These are phyloP conservation scores for Exutisphaerella laricina DNA, from an alignment of 2,329 filamentous ascomycete species.

Conservation along the genomic window DNA sequence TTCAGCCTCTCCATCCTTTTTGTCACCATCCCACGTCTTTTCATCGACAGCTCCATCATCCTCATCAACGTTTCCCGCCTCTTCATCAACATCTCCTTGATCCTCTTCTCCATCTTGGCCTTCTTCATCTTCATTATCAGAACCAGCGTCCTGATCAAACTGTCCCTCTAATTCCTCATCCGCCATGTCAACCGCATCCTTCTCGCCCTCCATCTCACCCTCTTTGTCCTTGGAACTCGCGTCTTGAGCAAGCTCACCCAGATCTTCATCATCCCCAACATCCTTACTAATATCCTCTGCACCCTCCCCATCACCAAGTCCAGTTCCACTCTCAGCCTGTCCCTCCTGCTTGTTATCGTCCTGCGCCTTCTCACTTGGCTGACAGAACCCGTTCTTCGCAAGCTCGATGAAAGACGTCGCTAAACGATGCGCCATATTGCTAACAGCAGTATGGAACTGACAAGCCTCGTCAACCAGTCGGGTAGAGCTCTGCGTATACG, in stretches of 20 bases:
- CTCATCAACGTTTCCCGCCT: conserved; percentile 73
- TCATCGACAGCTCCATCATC: conserved; percentile 89
- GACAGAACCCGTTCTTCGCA: conserved; percentile 82
- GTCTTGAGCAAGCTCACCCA: conserved; percentile 86
- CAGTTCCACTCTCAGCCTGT: conserved; percentile 84
- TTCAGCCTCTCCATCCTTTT: conserved; percentile 74
- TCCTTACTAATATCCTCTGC: conserved; percentile 98
- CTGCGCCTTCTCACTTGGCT: conserved; percentile 68
- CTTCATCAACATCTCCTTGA: conserved; percentile 59
- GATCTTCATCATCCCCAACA: conserved; percentile 85
- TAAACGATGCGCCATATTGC: conserved; percentile 69
- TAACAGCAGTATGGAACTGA: conserved; percentile 62
- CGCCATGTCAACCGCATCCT: conserved; percentile 87
- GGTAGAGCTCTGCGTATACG: conserved; percentile 61
- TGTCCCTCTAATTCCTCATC: conserved; percentile 88
- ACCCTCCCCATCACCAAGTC: conserved; percentile 89
- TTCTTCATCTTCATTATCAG: conserved; percentile 61
- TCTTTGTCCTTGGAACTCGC: conserved; percentile 49
- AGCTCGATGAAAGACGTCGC: conserved; percentile 73
- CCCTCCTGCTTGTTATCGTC: conserved; percentile 47
- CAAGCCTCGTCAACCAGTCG: conserved; percentile 55
- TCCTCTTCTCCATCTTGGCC: conserved; percentile 43
- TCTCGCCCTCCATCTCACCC: conserved; percentile 66
- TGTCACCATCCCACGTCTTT: conserved; percentile 94
- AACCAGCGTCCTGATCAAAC: conserved; percentile 55